Conservation (phyloP, 2,329 filamentous ascomycete genomes). For the Verticillium dahliae region DNA sequence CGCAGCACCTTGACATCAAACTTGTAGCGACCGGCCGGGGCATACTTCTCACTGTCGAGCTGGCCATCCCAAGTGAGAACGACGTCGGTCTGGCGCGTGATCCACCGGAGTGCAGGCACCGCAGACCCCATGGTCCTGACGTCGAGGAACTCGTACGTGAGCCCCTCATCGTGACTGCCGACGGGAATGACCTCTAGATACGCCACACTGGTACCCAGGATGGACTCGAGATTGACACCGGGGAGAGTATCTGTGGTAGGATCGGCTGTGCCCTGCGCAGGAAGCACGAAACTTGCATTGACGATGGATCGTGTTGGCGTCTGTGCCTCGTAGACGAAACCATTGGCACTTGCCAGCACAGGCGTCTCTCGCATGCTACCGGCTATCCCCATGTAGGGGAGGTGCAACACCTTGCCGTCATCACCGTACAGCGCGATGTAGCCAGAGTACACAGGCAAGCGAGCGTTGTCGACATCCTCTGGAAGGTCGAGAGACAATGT, state of each 20-base stretch:
- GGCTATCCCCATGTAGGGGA: slow-evolving; percentile 34
- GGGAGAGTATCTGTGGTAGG: slow-evolving; percentile 26
- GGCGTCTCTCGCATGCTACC: slow-evolving; percentile 27
- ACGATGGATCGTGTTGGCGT: slow-evolving; percentile 15
- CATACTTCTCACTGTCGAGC: slow-evolving; percentile 39
- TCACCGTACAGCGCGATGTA: slow-evolving; percentile 33
- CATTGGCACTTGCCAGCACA: slow-evolving; percentile 27
- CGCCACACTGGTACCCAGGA: slow-evolving; percentile 37
- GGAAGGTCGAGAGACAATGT: slow-evolving; percentile 38
- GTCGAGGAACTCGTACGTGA: slow-evolving; percentile 25
- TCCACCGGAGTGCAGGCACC: slow-evolving; percentile 8
- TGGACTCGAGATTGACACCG: slow-evolving; percentile 30
- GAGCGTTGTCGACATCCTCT: slow-evolving; percentile 22
- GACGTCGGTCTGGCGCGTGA: slow-evolving; percentile 14
- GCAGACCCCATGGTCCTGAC: slow-evolving; percentile 35
- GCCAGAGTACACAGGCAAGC: slow-evolving; percentile 34
- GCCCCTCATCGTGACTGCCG: slow-evolving; percentile 17
- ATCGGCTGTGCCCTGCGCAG: slow-evolving; percentile 28
- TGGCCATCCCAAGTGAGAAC: slow-evolving; percentile 35
- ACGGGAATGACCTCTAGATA: slow-evolving; percentile 38
- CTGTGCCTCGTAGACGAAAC: slow-evolving; percentile 27
- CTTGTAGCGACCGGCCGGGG: slow-evolving; percentile 42
- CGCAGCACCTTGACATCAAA: slow-evolving; percentile 40
- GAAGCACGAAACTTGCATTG: slow-evolving; percentile 34
- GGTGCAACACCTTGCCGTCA: slow-evolving; percentile 26